Evolutionary conservation across 1,284 basidiomycete species (phyloP), one percentile per base, ranked within the genome.

Genomic region (Sanguinoderma infundibulare): DNA sequence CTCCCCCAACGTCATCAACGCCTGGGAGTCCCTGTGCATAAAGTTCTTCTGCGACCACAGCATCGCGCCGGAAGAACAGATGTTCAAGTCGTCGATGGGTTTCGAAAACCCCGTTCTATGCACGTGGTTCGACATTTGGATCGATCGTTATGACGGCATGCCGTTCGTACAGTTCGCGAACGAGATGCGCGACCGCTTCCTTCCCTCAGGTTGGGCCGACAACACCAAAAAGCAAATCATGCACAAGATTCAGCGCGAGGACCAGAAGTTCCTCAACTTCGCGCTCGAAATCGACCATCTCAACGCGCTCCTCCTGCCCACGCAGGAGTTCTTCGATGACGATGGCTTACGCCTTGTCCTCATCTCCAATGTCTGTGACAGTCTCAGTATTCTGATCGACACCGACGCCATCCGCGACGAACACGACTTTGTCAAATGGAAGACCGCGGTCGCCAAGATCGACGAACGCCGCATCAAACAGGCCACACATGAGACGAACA

Each of bases 41-140:
- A 5, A 34, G n/a, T 26, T 38, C 55, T 47, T 51, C 32, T 5
- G 34, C 12, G 34, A 36, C 30, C 28, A 20, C 15, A 30, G 35
- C 5, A 51, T 36, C 30, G 32, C 12, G 4, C 15, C 34, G 2
- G 49, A 35, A 4, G 12, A 35, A 1, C 9, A 51, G 30, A 30
- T 36, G 15, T n/a, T n/a, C 49, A 36, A 35, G 30, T 2, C 49
- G 8, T 42, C 8, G 8, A 12, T 15, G 10, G 35, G 4, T 10
- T 28, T 54, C 24, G 9, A 39, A n/a, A 6, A 54, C 53, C 17
- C 1, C n/a, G 5, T 54, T 24, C 3, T 57, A 5, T 28, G 39
- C n/a, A 44, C 47, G n/a, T 57, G 55, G 55, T 57, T 49, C 35
- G n/a, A 14, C 44, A 47, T 20, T 44, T 30, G 49, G 32, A 12